These are phyloP conservation scores for Bullera alba DNA, from an alignment of 768 basidiomycete genomes.

Conservation along the genomic window DNA sequence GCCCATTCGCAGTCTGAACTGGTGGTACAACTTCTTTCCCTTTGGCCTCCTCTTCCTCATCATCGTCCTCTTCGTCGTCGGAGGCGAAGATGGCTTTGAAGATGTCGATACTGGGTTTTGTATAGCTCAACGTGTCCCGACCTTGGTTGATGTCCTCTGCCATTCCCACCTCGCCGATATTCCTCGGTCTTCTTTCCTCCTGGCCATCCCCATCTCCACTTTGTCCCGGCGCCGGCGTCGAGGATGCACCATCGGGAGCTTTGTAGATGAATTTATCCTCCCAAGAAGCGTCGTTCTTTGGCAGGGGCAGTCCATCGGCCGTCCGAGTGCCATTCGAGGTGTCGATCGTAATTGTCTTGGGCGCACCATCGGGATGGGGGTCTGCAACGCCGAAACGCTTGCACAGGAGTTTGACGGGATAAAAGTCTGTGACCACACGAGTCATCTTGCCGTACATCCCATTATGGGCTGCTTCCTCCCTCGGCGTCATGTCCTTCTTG, in stretches of 20 bases:
- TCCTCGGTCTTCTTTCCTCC: slow-evolving; percentile 21
- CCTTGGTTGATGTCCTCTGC: slow-evolving; percentile 91
- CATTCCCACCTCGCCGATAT: slow-evolving; percentile 70
- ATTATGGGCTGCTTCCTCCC: slow-evolving; percentile 68
- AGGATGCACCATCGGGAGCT: neutral
- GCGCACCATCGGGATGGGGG: slow-evolving; percentile 58
- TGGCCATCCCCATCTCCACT: neutral
- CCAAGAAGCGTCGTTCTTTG: slow-evolving; percentile 37
- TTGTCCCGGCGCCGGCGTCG: neutral
- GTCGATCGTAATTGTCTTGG: slow-evolving; percentile 2
- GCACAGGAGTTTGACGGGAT: slow-evolving; percentile 76
- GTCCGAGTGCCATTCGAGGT: neutral
- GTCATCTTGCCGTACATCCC: slow-evolving; percentile 91
- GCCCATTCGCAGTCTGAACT: neutral
- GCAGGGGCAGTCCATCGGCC: slow-evolving; percentile 15
- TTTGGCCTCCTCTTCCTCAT: slow-evolving; percentile 51
- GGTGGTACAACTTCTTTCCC: neutral
- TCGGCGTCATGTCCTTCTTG: slow-evolving; percentile 58
- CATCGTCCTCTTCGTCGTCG: slow-evolving; percentile 78
- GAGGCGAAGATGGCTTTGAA: slow-evolving; percentile 98
- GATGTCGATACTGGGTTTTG: slow-evolving; percentile 79
- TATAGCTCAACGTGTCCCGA: slow-evolving; percentile 75
- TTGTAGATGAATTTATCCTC: slow-evolving; percentile 39
- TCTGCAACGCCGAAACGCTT: slow-evolving; percentile 90
- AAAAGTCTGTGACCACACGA: slow-evolving; percentile 65